phyloP scores from a whole-genome alignment of 768 basidiomycete species.

The Cantharellus anzutake region DNA sequence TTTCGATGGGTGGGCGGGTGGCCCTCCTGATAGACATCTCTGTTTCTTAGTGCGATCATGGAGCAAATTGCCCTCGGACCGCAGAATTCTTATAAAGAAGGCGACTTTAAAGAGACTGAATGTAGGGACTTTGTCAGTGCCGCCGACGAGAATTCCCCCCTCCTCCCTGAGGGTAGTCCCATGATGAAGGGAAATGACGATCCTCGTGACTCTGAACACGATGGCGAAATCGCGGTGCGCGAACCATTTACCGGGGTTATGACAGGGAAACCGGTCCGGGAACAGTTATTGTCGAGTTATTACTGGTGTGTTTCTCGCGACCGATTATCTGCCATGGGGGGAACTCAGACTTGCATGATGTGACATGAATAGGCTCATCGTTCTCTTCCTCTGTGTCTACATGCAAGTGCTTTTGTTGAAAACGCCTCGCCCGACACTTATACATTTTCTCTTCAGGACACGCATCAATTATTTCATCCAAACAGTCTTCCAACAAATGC shows the following conservation, averaged over 20 bases:
- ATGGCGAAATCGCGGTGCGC: neutral
- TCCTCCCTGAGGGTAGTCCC: no score
- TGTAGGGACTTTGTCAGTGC: no score
- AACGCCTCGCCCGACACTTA: neutral
- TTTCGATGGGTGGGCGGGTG: neutral
- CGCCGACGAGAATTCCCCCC: no score
- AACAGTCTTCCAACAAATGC: constrained; percentile 16
- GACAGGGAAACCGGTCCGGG: neutral
- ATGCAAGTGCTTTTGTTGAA: constrained; percentile 12
- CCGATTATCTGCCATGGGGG: no score
- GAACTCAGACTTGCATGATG: no score
- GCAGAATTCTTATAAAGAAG: constrained; percentile 10
- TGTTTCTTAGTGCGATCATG: constrained; percentile 7
- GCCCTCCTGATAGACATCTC: neutral
- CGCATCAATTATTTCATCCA: constrained; percentile 22
- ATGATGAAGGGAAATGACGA: no score
- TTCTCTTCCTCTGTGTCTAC: constrained; percentile 17
- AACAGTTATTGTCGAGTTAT: neutral
- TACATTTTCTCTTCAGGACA: neutral
- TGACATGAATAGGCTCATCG: constrained; percentile 9
- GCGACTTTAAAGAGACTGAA: neutral
- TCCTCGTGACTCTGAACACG: no score
- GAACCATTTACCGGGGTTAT: neutral
- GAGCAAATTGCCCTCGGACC: constrained; percentile 19
- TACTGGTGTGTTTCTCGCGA: neutral